Evolutionary conservation across 2,329 filamentous ascomycete genomes (phyloP).

Genomic region (Microthyrium microscopicum): DNA sequence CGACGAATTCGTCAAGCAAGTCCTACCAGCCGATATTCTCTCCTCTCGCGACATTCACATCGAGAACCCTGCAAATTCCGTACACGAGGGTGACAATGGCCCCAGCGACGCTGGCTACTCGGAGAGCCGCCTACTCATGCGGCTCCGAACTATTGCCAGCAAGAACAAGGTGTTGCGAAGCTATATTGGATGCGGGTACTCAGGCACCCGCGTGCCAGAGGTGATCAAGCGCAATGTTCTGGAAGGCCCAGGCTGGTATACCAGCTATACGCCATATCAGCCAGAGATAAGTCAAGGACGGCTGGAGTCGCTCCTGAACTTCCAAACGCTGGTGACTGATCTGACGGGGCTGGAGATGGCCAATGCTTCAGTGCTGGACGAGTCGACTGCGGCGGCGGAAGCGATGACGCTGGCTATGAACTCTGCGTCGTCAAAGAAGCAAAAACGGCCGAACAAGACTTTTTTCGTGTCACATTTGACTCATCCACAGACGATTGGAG

Average conservation of each 20-base stretch:
- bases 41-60: conserved; percentile 48
- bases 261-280: conserved; percentile 94
- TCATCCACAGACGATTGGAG: conserved; percentile 72
- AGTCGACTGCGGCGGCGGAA: conserved; percentile 83
- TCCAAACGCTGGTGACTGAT: conserved; percentile 83
- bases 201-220: conserved; percentile 67
- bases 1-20: conserved; percentile 71
- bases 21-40: conserved; percentile 65
- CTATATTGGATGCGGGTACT: conserved; percentile 80
- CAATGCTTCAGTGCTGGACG: conserved; percentile 82
- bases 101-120: conserved; percentile 29
- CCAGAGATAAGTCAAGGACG: conserved; percentile 93
- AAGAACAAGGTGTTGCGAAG: conserved; percentile 47
- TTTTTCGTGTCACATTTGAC: conserved; percentile 71
- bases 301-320: conserved; percentile 83
- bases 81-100: too few relatives aligned
- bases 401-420: conserved; percentile 89
- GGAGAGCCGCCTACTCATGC: conserved; percentile 42
- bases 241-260: conserved; percentile 93
- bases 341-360: conserved; percentile 74
- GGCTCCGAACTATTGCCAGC: conserved; percentile 37
- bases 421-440: conserved; percentile 50
- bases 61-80: conserved; percentile 27
- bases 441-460: conserved; percentile 59
- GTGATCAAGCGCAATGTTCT: conserved; percentile 88